Evolutionary conservation across 139 green algal species (phyloP), one percentile per base, ranked within the genome.

Genomic region (Coelastrella sp.): DNA sequence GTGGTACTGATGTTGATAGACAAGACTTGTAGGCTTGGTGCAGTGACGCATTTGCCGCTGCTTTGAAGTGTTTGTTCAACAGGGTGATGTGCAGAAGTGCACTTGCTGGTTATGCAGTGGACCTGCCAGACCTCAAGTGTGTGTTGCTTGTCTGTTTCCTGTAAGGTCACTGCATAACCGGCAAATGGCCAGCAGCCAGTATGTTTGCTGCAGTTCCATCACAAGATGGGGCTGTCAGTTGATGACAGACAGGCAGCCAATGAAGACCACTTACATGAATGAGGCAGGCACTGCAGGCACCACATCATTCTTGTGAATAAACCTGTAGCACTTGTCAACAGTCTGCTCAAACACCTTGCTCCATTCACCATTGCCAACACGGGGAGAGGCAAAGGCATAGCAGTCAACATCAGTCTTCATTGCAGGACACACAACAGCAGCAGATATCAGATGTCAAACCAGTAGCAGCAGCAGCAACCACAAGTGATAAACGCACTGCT

Each of bases 271-370:
- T 82, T 27, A 82, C 75, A 58, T n/a, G 7, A 14, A 15, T 11
- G 75, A 82, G 75, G 75, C 75, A 7, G 79, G 79, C 79, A 85
- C 58, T 56, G 79, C 79, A 58, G 79, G 79, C 10, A 85, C 58
- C 5, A 85, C 7, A 58, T 85, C 79, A 59, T 56, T 72, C 79
- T 73, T 85, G 79, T 85, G 79, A 57, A 58, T 85, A 17, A 85
- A 70, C 20, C 79, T 20, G 58, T 58, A 72, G 79, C 79, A 85
- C 20, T 73, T 72, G 58, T 70, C 57, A 19, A 85, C 58, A 11
- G 58, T 49, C 4, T 66, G 24, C 20, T 8, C 58, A 49, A 85
- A 85, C 20, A 56, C 57, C 4, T 72, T 22, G n/a, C 17, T 19
- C 22, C 70, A 85, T 20, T 49, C 57, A n/a, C 11, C 20, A n/a